Evolutionary conservation across 2,329 filamentous ascomycete species (phyloP), one percentile per base, ranked within the genome.

Genomic region (Laburnicola sp.): DNA sequence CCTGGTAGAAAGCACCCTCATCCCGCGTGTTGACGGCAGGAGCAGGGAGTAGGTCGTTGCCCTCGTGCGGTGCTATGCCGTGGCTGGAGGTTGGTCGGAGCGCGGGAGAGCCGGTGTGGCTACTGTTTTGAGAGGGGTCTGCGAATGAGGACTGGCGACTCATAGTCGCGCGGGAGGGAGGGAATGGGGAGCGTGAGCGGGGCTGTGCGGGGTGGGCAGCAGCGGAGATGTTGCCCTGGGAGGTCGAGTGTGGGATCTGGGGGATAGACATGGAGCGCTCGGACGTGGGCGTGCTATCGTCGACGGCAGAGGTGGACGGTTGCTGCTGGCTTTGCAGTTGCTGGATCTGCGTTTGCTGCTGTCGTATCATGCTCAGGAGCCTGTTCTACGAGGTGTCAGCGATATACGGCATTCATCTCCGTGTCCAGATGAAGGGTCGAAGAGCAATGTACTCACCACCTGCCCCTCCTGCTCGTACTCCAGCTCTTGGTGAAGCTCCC

Each of bases 381-480:
- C 89, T 85, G 66, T 92, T 92, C 85, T 87, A 58, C 27, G 9
- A 4, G 37, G 3, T 30, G 0, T 23, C 26, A 34, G 32, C 38
- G 5, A 37, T 11, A 16, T 16, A 16, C 16, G 16, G 16, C 16
- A 16, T 16, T 16, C 16, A 16, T 16, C 16, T 16, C 16, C 16
- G 16, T 16, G 16, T 16, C 16, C 16, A 16, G 16, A 16, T 16
- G 16, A 16, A 16, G 16, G 16, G 16, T 16, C 16, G 16, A 2
- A 8, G 8, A 6, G 25, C 11, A 34, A 6, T 11, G 4, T 16
- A 73, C 82, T 44, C 76, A 87, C 85, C 57, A 91, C 88, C 73
- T 91, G 87, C 23, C 84, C 86, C 66, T 91, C 88, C 68, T 91
- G 87, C 73, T 91, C 88, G 46, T 85, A 87, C 70, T 91, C 88